Conservation (phyloP, 2,329 filamentous ascomycete species). For the Alternaria burnsii region DNA sequence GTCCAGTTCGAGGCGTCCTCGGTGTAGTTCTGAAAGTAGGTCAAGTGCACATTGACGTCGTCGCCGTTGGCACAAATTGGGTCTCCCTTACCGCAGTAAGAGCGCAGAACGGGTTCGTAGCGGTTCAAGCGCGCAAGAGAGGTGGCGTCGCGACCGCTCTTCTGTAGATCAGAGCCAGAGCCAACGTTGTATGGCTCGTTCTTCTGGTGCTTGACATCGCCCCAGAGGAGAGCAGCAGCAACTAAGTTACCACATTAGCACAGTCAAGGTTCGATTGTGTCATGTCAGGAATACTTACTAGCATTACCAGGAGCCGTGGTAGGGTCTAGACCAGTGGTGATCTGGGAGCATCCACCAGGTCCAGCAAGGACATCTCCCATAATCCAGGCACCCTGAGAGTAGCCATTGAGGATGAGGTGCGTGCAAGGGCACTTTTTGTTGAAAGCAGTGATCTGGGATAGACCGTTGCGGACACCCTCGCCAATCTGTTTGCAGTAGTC, state of each 20-base stretch:
- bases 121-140: constrained; percentile 30
- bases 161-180: constrained; percentile 27
- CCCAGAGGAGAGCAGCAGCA: constrained; percentile 37
- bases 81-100: constrained; percentile 69
- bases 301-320: constrained; percentile 33
- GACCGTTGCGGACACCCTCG: constrained; percentile 31
- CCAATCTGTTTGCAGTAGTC: constrained; percentile 30
- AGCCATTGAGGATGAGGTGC: constrained; percentile 66
- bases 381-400: constrained; percentile 68
- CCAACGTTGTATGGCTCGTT: constrained; percentile 36
- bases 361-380: constrained; percentile 67
- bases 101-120: constrained; percentile 62
- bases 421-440: constrained; percentile 63
- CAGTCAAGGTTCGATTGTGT: constrained; percentile 23
- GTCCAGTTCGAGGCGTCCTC: constrained; percentile 34
- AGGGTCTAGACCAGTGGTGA: constrained; percentile 28
- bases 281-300: constrained; percentile 32
- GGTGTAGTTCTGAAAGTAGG: constrained; percentile 57
- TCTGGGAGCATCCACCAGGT: constrained; percentile 32
- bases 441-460: constrained; percentile 60
- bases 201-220: constrained; percentile 32
- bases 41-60: constrained; percentile 64
- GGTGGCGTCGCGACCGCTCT: constrained; percentile 19
- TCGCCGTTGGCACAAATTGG: constrained; percentile 71
- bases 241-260: constrained; percentile 33